Percentiles rank a stretch among this genome's conserved stretches.
phyloP scores from a whole-genome alignment of 345 rosid genomes.

The Fremontodendron californicum region DNA sequence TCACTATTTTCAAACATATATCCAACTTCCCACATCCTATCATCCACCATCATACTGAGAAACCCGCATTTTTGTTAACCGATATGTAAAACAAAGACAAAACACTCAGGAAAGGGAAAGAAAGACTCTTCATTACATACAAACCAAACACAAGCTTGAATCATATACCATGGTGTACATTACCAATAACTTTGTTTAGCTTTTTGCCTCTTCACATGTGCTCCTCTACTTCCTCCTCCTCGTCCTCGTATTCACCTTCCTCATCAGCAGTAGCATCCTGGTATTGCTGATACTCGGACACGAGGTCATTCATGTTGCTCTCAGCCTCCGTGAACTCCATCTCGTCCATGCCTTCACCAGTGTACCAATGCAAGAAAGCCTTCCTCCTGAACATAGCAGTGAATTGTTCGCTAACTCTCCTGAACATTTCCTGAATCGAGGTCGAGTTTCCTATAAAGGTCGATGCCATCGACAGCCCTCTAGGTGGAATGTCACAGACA shows the following conservation, averaged over 20 bases:
- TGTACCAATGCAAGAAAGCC: slow-evolving; percentile 12
- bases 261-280: slow-evolving; percentile 30
- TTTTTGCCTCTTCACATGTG: not conserved
- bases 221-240: slow-evolving; percentile 15
- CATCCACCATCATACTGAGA: not conserved
- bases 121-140: not conserved
- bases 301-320: slow-evolving; percentile 33
- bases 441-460: slow-evolving; percentile 27
- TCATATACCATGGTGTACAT: not conserved
- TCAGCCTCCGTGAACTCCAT: slow-evolving; percentile 14
- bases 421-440: slow-evolving; percentile 22
- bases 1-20: not conserved
- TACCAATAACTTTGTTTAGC: not conserved
- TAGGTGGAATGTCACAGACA: slow-evolving; percentile 34
- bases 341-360: slow-evolving; percentile 7
- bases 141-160: not conserved
- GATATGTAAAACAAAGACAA: not conserved
- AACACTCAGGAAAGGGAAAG: not conserved
- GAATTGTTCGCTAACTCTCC: slow-evolving; percentile 17
- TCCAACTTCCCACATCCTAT: not conserved
- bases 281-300: slow-evolving; percentile 31
- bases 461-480: slow-evolving; percentile 30
- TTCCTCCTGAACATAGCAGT: slow-evolving; percentile 9
- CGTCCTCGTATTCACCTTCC: slow-evolving; percentile 18
- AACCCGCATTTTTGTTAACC: not conserved